Conservation (phyloP, 805 yeast genomes). For the Yamadazyma laniorum region DNA sequence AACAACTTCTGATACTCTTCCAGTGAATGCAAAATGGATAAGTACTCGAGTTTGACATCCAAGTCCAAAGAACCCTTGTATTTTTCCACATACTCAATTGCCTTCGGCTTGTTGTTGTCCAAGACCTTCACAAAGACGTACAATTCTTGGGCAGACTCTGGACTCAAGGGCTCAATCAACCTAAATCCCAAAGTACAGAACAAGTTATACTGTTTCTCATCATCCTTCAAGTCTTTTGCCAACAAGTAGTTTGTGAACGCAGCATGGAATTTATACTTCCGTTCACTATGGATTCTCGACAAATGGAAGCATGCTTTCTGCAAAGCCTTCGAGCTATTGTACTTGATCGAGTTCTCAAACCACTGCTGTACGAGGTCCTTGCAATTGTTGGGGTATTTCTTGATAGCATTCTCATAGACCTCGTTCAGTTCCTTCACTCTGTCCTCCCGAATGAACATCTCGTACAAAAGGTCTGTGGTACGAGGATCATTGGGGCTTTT, state of each 20-base stretch:
- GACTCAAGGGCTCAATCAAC: slow-evolving; percentile 50
- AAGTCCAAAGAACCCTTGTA: slow-evolving; percentile 44
- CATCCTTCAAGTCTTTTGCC: slow-evolving; percentile 20
- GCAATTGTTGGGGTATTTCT: slow-evolving; percentile 50
- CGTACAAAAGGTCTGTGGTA: slow-evolving; percentile 48
- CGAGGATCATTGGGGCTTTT: slow-evolving; percentile 54
- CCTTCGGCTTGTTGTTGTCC: neutral
- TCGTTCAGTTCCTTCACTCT: slow-evolving; percentile 38
- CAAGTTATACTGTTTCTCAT: slow-evolving; percentile 46
- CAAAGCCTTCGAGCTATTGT: slow-evolving; percentile 48
- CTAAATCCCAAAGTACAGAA: slow-evolving; percentile 62
- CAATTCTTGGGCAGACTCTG: slow-evolving; percentile 63
- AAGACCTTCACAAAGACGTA: slow-evolving; percentile 49
- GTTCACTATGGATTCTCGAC: slow-evolving; percentile 28
- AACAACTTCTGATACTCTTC: slow-evolving; percentile 46
- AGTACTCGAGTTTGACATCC: slow-evolving; percentile 56
- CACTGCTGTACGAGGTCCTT: slow-evolving; percentile 47
- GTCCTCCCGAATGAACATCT: slow-evolving; percentile 42
- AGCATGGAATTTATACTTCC: slow-evolving; percentile 48
- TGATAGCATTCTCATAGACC: slow-evolving; percentile 57
- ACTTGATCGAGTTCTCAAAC: slow-evolving; percentile 53
- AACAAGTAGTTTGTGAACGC: slow-evolving; percentile 53
- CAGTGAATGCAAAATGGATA: slow-evolving; percentile 44
- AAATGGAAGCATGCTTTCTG: slow-evolving; percentile 50
- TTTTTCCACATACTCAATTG: slow-evolving; percentile 12